A percentile compares a stretch with the other conserved stretches of the same genome.
Evolutionary conservation across 352 stramenopile species (phyloP).

Genomic region (Globisporangium nunn): DNA sequence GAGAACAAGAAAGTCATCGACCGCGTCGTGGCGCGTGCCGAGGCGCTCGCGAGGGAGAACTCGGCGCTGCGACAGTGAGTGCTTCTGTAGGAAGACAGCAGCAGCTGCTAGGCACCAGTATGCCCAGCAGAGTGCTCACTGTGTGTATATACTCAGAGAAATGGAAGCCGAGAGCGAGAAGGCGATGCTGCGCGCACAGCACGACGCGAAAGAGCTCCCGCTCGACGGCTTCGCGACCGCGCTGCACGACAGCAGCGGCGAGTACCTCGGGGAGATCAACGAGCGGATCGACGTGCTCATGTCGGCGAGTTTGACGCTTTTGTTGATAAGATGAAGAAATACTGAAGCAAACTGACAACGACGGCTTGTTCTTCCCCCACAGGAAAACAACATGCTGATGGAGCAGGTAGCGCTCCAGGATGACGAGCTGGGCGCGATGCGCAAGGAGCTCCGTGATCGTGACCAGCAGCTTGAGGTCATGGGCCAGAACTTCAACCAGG

Average conservation of each 20-base stretch:
- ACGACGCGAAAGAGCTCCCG: conserved; percentile 28
- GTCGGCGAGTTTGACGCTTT: conserved; percentile 23
- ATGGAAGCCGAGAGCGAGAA: conserved; percentile 53
- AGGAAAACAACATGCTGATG: conserved; percentile 80
- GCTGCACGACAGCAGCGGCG: conserved; percentile 29
- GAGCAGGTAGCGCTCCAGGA: conserved; percentile 78
- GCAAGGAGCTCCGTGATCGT: conserved; percentile 53
- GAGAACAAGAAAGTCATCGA: conserved; percentile 64
- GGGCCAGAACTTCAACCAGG: conserved; percentile 73
- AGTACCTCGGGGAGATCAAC: conserved; percentile 69
- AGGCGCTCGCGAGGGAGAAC: conserved; percentile 61
- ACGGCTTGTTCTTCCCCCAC: neutral
- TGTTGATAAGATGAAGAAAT: neutral
- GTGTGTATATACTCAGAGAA: conserved; percentile 25
- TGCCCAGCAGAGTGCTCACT: neutral
- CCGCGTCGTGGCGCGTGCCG: conserved; percentile 31
- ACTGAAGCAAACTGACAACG: neutral
- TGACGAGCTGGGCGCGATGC: conserved; percentile 51
- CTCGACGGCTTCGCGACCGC: conserved; percentile 26
- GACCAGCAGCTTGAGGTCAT: conserved; percentile 69
- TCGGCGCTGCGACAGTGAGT: conserved; percentile 55
- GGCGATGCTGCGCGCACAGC: conserved; percentile 38
- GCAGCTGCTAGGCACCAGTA: neutral
- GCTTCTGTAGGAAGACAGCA: neutral
- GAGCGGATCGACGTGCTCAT: conserved; percentile 78